These are phyloP conservation scores for Orbilia quercus DNA, from an alignment of 2,329 filamentous ascomycete genomes.

Conservation along the genomic window DNA sequence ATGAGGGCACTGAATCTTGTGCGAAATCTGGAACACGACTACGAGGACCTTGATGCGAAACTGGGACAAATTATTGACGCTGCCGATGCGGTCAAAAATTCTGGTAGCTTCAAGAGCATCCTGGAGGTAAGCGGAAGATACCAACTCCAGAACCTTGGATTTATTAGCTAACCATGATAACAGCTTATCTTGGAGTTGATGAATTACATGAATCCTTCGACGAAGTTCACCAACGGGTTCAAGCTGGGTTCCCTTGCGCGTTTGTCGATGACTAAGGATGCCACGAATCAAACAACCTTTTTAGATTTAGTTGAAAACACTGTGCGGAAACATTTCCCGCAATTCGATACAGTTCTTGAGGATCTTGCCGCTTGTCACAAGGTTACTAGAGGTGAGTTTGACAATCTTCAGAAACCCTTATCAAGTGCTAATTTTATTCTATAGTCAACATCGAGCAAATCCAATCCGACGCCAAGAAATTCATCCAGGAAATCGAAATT, in stretches of 20 bases:
- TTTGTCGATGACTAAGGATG: conserved; percentile 97
- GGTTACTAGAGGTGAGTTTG: conserved; percentile 51
- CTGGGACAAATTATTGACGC: conserved; percentile 86
- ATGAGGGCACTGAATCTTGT: conserved; percentile 89
- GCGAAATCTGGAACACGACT: conserved; percentile 86
- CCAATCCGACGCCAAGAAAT: conserved; percentile 84
- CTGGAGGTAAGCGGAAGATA: conserved; percentile 69
- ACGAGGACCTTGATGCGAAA: conserved; percentile 88
- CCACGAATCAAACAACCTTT: conserved; percentile 97
- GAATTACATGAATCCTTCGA: conserved; percentile 99
- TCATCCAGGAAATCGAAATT: conserved; percentile 94
- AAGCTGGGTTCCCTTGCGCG: conserved; percentile 94
- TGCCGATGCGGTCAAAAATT: conserved; percentile 89
- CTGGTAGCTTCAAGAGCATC: conserved; percentile 93
- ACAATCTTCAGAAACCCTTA: neutral
- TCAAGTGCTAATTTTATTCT: conserved; percentile 7
- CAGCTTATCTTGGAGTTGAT: conserved; percentile 91
- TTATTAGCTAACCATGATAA: conserved; percentile 15
- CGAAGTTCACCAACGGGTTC: conserved; percentile 98
- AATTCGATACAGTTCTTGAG: conserved; percentile 88
- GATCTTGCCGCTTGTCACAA: conserved; percentile 71
- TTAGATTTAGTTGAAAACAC: conserved; percentile 96
- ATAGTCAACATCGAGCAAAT: conserved; percentile 88
- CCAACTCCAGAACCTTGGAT: neutral
- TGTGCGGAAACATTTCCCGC: conserved; percentile 93